Conservation (phyloP, 352 stramenopile species). For the Phytophthora kernoviae region DNA sequence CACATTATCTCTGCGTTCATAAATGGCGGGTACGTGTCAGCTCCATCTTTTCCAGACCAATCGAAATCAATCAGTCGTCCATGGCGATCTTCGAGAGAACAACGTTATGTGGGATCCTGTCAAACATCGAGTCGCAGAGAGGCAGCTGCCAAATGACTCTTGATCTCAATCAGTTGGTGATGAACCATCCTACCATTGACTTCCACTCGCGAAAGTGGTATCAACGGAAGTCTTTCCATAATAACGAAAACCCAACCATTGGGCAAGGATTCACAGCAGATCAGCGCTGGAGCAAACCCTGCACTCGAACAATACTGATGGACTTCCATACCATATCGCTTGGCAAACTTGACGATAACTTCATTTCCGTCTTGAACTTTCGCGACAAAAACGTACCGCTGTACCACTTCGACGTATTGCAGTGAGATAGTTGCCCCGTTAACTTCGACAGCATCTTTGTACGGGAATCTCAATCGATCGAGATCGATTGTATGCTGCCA, state of each 20-base stretch:
- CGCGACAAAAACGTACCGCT: conserved; percentile 19
- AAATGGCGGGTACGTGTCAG: conserved; percentile 16
- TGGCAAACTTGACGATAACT: conserved; percentile 26
- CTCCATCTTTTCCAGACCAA: conserved; percentile 19
- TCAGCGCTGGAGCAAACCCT: conserved; percentile 15
- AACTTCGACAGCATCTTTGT: conserved; percentile 26
- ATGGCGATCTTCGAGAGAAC: too few species aligned
- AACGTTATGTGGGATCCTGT: conserved; percentile 16
- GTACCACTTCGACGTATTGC: conserved; percentile 24
- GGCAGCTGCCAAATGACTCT: neutral
- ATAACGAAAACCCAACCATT: conserved; percentile 23
- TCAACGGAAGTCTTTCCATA: conserved; percentile 14
- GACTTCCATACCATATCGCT: conserved; percentile 14
- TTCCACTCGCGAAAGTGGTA: neutral
- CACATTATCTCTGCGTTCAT: conserved; percentile 18
- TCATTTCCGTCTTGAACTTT: conserved; percentile 12
- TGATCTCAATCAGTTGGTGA: conserved; percentile 6
- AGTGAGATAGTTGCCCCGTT: conserved; percentile 15
- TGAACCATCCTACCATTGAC: neutral
- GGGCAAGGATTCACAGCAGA: conserved; percentile 10
- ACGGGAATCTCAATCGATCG: conserved; percentile 25
- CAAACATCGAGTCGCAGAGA: neutral
- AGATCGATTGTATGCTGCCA: conserved; percentile 5
- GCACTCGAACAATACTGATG: conserved; percentile 18
- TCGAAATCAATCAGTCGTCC: conserved; percentile 33